Evolutionary conservation across 2,329 filamentous ascomycete species (phyloP).

Genomic region (Grosmannia serpens): DNA sequence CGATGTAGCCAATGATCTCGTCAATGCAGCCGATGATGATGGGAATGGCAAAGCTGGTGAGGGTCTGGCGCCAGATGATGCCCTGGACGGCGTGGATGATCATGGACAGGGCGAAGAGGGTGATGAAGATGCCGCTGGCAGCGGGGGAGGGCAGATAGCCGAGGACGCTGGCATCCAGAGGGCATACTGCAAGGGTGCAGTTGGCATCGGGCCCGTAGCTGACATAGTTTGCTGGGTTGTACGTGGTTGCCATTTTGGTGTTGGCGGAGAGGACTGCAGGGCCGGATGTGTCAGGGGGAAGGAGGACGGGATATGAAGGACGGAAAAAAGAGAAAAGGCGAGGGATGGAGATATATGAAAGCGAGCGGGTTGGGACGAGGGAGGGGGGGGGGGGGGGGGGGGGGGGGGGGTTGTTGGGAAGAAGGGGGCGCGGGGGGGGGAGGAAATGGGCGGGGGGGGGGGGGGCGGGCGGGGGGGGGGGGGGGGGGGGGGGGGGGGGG

Average conservation of each 20-base stretch:
- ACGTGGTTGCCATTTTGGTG: slow-evolving; percentile 3
- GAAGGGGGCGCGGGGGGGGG: no score
- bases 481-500: no score
- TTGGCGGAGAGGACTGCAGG: background rate
- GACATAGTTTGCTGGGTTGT: slow-evolving; percentile 10
- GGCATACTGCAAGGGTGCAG: slow-evolving; percentile 37
- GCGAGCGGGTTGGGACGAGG: background rate
- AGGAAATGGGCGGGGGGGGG: no score
- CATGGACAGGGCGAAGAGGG: slow-evolving; percentile 34
- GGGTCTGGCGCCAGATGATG: slow-evolving; percentile 32
- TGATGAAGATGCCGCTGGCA: slow-evolving; percentile 30
- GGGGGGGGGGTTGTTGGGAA: no score
- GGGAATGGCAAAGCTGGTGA: slow-evolving; percentile 30
- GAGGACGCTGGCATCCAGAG: slow-evolving; percentile 32
- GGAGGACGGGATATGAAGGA: background rate
- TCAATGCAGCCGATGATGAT: slow-evolving; percentile 45
- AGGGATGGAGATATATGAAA: background rate
- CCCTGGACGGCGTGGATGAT: slow-evolving; percentile 34
- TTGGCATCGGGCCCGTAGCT: slow-evolving; percentile 34
- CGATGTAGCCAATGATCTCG: slow-evolving; percentile 52
- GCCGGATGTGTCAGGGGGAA: background rate
- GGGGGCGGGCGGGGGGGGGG: no score
- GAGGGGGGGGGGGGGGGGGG: no score
- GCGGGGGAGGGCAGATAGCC: slow-evolving; percentile 33
- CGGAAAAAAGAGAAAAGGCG: background rate